phyloP scores from a whole-genome alignment of 768 basidiomycete species.

The Trametes punicea region DNA sequence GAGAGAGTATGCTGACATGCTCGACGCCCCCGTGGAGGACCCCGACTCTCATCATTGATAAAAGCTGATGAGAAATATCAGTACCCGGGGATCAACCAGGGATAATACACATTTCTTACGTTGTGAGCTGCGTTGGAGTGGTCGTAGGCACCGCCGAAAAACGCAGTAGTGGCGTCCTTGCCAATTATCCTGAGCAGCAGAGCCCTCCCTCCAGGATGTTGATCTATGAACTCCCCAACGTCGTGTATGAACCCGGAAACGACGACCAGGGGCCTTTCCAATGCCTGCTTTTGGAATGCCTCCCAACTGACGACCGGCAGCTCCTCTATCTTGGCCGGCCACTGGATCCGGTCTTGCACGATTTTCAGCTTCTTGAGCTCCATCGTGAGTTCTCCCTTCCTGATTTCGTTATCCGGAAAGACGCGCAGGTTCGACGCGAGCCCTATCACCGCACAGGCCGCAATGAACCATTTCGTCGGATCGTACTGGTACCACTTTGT shows the following conservation, averaged over 20 bases:
- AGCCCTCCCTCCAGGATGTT: slow-evolving; percentile 75
- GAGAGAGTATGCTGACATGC: slow-evolving; percentile 45
- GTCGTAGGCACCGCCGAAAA: slow-evolving; percentile 81
- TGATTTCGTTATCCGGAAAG: slow-evolving; percentile 88
- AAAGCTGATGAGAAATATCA: slow-evolving; percentile 37
- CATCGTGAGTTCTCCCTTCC: slow-evolving; percentile 81
- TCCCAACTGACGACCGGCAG: slow-evolving; percentile 84
- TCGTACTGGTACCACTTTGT: slow-evolving; percentile 67
- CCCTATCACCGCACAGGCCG: slow-evolving; percentile 53
- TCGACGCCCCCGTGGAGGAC: slow-evolving; percentile 64
- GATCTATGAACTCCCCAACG: slow-evolving; percentile 63
- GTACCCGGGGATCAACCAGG: neutral
- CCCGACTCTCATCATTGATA: slow-evolving; percentile 77
- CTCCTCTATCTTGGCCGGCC: slow-evolving; percentile 55
- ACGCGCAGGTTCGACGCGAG: slow-evolving; percentile 78
- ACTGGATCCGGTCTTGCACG: slow-evolving; percentile 57
- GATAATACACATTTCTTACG: slow-evolving; percentile 36
- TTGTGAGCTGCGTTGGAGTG: slow-evolving; percentile 85
- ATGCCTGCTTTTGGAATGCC: slow-evolving; percentile 66
- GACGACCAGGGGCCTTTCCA: slow-evolving; percentile 62
- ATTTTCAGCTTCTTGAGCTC: slow-evolving; percentile 69
- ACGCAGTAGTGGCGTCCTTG: slow-evolving; percentile 81
- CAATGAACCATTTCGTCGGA: slow-evolving; percentile 82
- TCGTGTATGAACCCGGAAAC: slow-evolving; percentile 90
- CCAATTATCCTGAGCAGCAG: slow-evolving; percentile 61